These are phyloP conservation scores for Galeopsis tetrahit DNA, from an alignment of 257 asterid species.

Conservation along the genomic window DNA sequence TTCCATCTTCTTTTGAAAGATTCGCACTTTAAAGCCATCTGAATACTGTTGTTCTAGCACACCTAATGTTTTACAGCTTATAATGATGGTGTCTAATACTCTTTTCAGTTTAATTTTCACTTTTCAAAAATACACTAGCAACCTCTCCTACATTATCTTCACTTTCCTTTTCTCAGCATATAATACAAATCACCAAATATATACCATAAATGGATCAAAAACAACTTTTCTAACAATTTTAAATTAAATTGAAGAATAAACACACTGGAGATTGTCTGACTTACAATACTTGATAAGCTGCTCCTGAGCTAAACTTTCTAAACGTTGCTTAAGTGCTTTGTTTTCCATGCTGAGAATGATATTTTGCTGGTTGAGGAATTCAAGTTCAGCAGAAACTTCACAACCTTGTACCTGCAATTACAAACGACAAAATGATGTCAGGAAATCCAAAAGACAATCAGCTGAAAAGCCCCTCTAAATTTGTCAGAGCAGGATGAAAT, in stretches of 20 bases:
- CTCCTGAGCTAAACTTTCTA: constrained; percentile 86
- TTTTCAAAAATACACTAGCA: neutral
- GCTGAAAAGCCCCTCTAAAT: constrained; percentile 19
- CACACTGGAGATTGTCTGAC: constrained; percentile 35
- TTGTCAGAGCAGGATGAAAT: constrained; percentile 37
- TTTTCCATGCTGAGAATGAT: constrained; percentile 91
- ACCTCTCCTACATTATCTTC: neutral
- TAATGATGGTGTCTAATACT: neutral
- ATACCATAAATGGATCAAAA: neutral
- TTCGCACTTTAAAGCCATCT: neutral
- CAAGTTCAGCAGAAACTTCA: constrained; percentile 86
- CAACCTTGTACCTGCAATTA: constrained; percentile 77
- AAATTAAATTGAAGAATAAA: neutral
- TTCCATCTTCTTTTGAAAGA: neutral
- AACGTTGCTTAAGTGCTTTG: constrained; percentile 83
- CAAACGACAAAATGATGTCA: constrained; percentile 31
- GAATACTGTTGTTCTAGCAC: neutral
- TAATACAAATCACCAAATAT: neutral
- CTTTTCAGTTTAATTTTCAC: neutral
- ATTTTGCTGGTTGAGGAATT: constrained; percentile 84
- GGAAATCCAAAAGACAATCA: constrained; percentile 25
- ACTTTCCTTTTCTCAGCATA: neutral
- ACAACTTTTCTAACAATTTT: neutral
- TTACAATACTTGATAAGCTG: constrained; percentile 81
- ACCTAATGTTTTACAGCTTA: neutral